Evolutionary conservation across 352 stramenopile genomes (phyloP).

Genomic region (Saprolegnia diclina): DNA sequence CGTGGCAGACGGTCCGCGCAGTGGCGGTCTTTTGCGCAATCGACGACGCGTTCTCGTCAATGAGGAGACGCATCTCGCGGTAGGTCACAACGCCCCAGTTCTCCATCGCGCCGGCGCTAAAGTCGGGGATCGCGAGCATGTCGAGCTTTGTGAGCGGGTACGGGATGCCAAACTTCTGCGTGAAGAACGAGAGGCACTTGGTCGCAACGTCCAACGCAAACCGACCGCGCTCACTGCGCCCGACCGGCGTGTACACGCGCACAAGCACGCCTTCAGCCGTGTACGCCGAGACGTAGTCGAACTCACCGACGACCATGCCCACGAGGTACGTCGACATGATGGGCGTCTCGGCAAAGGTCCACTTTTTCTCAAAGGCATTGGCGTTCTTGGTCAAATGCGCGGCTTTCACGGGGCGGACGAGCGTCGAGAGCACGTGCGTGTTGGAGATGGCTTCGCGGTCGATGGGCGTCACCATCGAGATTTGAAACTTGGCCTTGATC

Average conservation of each 20-base stretch:
- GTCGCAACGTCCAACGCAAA: slow-evolving; percentile 86
- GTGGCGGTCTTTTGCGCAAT: slow-evolving; percentile 71
- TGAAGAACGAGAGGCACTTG: slow-evolving; percentile 68
- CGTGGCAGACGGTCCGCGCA: slow-evolving; percentile 94
- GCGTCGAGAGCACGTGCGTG: slow-evolving; percentile 90
- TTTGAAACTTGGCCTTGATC: slow-evolving; percentile 93
- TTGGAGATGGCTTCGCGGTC: slow-evolving; percentile 93
- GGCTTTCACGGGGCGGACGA: slow-evolving; percentile 51
- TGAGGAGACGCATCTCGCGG: slow-evolving; percentile 88
- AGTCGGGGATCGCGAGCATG: slow-evolving; percentile 96
- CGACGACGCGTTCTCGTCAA: slow-evolving; percentile 68
- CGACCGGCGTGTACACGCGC: slow-evolving; percentile 93
- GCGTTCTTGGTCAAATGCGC: slow-evolving; percentile 45
- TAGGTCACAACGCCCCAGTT: slow-evolving; percentile 97
- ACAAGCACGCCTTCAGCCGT: slow-evolving; percentile 90
- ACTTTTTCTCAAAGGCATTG: slow-evolving; percentile 51
- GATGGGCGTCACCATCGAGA: slow-evolving; percentile 86
- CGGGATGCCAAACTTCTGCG: slow-evolving; percentile 60
- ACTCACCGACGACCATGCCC: slow-evolving; percentile 93
- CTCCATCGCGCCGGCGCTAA: slow-evolving; percentile 95
- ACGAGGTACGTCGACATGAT: slow-evolving; percentile 97
- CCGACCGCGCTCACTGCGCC: slow-evolving; percentile 82
- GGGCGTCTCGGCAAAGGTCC: slow-evolving; percentile 88
- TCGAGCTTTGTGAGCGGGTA: slow-evolving; percentile 98
- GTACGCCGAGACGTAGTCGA: slow-evolving; percentile 89